Percentiles rank a stretch among this genome's conserved stretches.
phyloP scores from a whole-genome alignment of 116 monocot genomes.

The Posidonia oceanica region DNA sequence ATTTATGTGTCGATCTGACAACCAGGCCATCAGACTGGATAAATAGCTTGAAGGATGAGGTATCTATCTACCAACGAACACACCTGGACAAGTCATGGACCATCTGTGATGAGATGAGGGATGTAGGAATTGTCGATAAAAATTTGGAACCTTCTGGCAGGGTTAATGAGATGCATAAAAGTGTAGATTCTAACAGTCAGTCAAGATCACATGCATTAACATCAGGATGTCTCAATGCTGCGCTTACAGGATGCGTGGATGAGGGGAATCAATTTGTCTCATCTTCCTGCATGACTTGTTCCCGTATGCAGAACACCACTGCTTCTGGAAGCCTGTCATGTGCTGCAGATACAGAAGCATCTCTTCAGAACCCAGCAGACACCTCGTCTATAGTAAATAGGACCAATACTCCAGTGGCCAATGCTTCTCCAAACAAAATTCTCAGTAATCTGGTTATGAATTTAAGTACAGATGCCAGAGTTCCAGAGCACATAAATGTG shows the following conservation, averaged over 20 bases:
- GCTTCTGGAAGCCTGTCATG: slow-evolving; percentile 13
- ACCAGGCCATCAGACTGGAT: slow-evolving; percentile 51
- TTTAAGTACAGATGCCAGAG: slow-evolving; percentile 2
- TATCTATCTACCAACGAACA: slow-evolving; percentile 22
- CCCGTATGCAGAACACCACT: slow-evolving; percentile 8
- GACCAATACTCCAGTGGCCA: slow-evolving; percentile 5
- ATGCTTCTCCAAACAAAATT: slow-evolving; percentile 10
- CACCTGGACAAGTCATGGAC: slow-evolving; percentile 15
- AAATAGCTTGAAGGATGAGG: slow-evolving; percentile 49
- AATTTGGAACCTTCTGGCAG: slow-evolving; percentile 13
- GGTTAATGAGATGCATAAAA: slow-evolving; percentile 3
- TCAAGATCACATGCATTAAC: slow-evolving; percentile 33
- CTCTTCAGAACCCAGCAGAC: slow-evolving; percentile 9
- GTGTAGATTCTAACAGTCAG: slow-evolving; percentile 6
- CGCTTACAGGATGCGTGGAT: slow-evolving; percentile 16
- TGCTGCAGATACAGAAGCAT: slow-evolving; percentile 8
- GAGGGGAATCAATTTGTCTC: slow-evolving; percentile 23
- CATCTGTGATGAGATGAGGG: slow-evolving; percentile 15
- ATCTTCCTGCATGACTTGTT: slow-evolving; percentile 25
- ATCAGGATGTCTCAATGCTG: slow-evolving; percentile 14
- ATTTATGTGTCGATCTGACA: slow-evolving; percentile 64
- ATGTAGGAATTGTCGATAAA: slow-evolving; percentile 15
- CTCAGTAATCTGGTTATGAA: neutral
- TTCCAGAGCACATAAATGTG: slow-evolving; percentile 4
- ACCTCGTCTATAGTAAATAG: slow-evolving; percentile 5